phyloP scores from a whole-genome alignment of 345 rosid genomes.

The Fremontodendron californicum region DNA sequence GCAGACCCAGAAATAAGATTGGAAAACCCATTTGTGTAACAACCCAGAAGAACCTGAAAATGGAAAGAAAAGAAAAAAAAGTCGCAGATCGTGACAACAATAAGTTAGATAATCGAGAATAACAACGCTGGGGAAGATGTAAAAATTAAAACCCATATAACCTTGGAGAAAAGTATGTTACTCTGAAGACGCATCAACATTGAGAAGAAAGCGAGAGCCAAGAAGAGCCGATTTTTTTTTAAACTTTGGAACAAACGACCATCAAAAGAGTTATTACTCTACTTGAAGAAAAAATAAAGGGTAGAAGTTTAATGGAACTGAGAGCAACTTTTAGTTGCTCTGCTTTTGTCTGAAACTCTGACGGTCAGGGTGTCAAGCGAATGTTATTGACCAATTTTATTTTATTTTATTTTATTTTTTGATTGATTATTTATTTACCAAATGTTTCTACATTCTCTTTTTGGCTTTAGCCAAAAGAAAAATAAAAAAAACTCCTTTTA shows the following conservation, averaged over 20 bases:
- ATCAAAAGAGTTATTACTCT: no score
- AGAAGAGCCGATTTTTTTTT: not conserved
- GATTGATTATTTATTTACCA: no score
- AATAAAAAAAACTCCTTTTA: no score
- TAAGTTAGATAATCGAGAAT: not conserved
- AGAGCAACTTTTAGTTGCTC: not conserved
- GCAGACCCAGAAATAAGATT: not conserved
- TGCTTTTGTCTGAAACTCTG: not conserved
- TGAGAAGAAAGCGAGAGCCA: not conserved
- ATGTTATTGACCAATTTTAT: no score
- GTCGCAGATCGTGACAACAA: not conserved
- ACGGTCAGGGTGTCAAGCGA: not conserved
- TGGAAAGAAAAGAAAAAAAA: not conserved
- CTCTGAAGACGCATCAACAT: not conserved
- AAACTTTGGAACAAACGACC: not conserved
- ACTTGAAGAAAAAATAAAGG: no score
- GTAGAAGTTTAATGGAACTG: not conserved
- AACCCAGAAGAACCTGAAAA: conserved; percentile 4
- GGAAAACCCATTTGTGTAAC: not conserved
- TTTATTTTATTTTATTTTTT: not conserved
- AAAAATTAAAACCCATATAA: not conserved
- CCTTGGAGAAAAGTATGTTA: not conserved
- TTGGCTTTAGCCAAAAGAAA: no score
- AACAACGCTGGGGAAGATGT: no score
- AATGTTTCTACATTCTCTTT: not conserved